Conservation (phyloP, 257 asterid species). For the Paulownia fortunei region DNA sequence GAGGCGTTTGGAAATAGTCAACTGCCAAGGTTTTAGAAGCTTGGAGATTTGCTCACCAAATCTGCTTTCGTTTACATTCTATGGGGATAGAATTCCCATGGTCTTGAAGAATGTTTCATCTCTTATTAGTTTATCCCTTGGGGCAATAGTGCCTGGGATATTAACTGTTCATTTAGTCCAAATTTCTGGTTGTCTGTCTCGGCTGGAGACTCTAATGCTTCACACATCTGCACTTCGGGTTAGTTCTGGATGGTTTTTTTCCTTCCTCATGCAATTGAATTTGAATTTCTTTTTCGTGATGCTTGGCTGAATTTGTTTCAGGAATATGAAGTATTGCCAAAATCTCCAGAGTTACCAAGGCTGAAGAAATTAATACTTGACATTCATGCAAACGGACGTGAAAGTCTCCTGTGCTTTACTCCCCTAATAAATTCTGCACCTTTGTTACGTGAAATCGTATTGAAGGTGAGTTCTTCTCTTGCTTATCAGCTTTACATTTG, state of each 20-base stretch:
- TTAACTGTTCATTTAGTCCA: not conserved
- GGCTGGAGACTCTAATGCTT: not conserved
- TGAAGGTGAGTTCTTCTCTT: not conserved
- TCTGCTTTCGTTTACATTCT: not conserved
- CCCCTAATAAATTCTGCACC: not conserved
- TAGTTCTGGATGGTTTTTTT: not conserved
- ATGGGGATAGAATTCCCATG: not conserved
- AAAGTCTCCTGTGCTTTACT: not conserved
- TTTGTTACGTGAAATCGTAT: not conserved
- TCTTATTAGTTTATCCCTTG: slow-evolving; percentile 1
- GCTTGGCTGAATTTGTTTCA: not conserved
- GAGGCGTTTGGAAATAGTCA: not conserved
- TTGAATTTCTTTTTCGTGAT: not conserved
- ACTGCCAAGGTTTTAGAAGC: not conserved
- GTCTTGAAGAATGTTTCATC: not conserved
- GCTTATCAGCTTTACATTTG: not conserved
- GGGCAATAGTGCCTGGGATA: not conserved
- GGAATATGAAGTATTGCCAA: not conserved
- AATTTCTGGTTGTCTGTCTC: not conserved
- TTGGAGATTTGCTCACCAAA: not conserved
- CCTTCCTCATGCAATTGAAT: not conserved
- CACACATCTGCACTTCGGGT: not conserved
- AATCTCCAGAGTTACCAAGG: not conserved
- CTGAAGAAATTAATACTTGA: not conserved
- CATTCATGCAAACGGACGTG: not conserved